These are phyloP conservation scores for Laburnicola sp. DNA, from an alignment of 2,329 filamentous ascomycete genomes.

Conservation along the genomic window DNA sequence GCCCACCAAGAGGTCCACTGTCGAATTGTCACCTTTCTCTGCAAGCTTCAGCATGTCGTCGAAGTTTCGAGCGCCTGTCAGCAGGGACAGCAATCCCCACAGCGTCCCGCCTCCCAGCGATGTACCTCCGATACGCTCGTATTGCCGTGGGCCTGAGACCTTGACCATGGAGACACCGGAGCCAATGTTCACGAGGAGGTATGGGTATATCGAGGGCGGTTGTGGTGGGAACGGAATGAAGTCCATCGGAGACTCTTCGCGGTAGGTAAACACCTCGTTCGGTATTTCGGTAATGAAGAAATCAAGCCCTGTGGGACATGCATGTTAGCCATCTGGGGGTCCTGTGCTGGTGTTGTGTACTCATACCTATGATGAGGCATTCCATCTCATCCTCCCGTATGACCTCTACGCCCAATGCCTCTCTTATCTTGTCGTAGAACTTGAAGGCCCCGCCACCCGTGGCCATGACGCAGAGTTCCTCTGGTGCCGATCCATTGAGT, in stretches of 20 bases:
- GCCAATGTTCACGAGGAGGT: constrained; percentile 96
- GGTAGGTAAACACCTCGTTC: constrained; percentile 95
- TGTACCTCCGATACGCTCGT: constrained; percentile 89
- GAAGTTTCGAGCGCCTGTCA: constrained; percentile 93
- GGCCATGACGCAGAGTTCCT: constrained; percentile 87
- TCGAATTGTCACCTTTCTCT: constrained; percentile 85
- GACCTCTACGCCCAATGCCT: constrained; percentile 83
- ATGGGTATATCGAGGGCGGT: constrained; percentile 73
- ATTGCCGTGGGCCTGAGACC: constrained; percentile 84
- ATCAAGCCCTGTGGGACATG: constrained; percentile 70
- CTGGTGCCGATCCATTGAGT: constrained; percentile 70
- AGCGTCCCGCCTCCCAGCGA: constrained; percentile 95
- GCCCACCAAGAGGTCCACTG: constrained; percentile 94
- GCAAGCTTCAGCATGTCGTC: constrained; percentile 96
- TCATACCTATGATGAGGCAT: constrained; percentile 85
- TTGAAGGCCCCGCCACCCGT: constrained; percentile 96
- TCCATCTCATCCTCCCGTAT: constrained; percentile 97
- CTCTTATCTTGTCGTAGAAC: constrained; percentile 88
- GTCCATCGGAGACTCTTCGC: constrained; percentile 79
- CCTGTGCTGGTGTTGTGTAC: neutral
- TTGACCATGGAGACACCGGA: constrained; percentile 98
- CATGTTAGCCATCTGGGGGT: constrained; percentile 3
- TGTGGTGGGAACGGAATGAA: constrained; percentile 77
- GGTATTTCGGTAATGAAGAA: constrained; percentile 99
- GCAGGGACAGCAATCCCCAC: constrained; percentile 87